phyloP scores from a whole-genome alignment of 2,329 filamentous ascomycete species.

The Daldinia sp. region DNA sequence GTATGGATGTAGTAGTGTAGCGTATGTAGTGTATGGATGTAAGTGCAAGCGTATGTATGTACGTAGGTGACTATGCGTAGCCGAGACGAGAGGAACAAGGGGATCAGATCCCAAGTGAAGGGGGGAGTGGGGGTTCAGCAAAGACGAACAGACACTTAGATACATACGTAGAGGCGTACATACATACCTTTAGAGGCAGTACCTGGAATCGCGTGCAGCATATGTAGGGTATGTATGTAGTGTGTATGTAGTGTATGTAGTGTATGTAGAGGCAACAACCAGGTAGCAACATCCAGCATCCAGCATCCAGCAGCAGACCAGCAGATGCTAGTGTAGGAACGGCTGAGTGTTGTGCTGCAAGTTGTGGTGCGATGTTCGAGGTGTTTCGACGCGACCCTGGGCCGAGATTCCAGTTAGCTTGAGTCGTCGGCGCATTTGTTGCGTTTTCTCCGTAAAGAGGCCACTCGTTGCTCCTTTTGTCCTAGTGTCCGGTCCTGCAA shows the following conservation, averaged over 20 bases:
- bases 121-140: slow-evolving; percentile 38
- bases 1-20: slow-evolving; percentile 17
- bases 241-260: slow-evolving; percentile 6
- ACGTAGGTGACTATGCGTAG: slow-evolving; percentile 42
- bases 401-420: slow-evolving; percentile 53
- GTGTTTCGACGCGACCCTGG: slow-evolving; percentile 54
- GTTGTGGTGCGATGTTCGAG: slow-evolving; percentile 51
- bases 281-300: slow-evolving; percentile 6
- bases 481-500: slow-evolving; percentile 47
- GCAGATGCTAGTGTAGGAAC: slow-evolving; percentile 41
- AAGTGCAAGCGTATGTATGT: slow-evolving; percentile 25
- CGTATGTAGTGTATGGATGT: slow-evolving; percentile 19
- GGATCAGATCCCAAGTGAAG: slow-evolving; percentile 39
- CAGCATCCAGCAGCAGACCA: slow-evolving; percentile 7
- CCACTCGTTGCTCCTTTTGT: slow-evolving; percentile 49
- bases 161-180: slow-evolving; percentile 13
- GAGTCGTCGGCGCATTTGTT: slow-evolving; percentile 50
- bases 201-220: slow-evolving; percentile 7
- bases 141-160: slow-evolving; percentile 22
- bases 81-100: slow-evolving; percentile 42
- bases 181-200: slow-evolving; percentile 1
- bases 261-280: neutral
- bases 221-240: neutral
- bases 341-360: slow-evolving; percentile 25
- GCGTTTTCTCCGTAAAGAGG: slow-evolving; percentile 49